Evolutionary conservation across 495 filamentous ascomycete genomes (phyloP).

Genomic region (Talaromyces nanjingensis): DNA sequence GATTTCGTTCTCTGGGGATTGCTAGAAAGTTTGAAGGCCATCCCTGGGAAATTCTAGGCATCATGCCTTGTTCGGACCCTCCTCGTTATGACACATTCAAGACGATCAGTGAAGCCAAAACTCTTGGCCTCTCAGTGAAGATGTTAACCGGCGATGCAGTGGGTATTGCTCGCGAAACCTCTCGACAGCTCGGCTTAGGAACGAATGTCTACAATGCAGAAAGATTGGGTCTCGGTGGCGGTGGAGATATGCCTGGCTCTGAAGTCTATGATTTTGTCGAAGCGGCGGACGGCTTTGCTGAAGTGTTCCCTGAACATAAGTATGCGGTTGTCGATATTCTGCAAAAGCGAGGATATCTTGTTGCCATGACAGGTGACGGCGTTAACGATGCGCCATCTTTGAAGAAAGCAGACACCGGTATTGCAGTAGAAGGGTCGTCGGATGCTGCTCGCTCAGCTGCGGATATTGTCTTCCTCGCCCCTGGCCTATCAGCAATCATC

Average conservation of each 20-base stretch:
- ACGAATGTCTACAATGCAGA: constrained; percentile 94
- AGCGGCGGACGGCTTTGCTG: constrained; percentile 87
- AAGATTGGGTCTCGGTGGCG: constrained; percentile 73
- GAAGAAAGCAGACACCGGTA: constrained; percentile 85
- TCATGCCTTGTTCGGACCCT: constrained; percentile 89
- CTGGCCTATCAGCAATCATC: constrained; percentile 87
- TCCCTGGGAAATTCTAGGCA: constrained; percentile 85
- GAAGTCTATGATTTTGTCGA: constrained; percentile 93
- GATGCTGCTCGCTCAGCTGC: constrained; percentile 89
- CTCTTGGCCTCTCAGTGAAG: constrained; percentile 82
- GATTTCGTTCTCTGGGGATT: constrained; percentile 88
- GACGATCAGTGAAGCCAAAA: constrained; percentile 84
- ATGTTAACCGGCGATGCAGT: constrained; percentile 97
- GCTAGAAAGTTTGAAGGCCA: constrained; percentile 73
- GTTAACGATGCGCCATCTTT: constrained; percentile 95
- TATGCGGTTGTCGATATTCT: constrained; percentile 95
- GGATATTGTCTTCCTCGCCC: constrained; percentile 89
- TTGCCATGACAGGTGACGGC: constrained; percentile 98
- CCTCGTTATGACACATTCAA: constrained; percentile 86
- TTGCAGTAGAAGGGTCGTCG: constrained; percentile 89
- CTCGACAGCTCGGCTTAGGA: constrained; percentile 81
- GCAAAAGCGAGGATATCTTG: constrained; percentile 88
- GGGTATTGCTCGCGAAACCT: constrained; percentile 87
- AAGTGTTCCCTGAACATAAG: constrained; percentile 96
- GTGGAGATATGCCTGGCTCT: constrained; percentile 85